phyloP scores from a whole-genome alignment of 1,284 basidiomycete species.

The Irpex sp. region DNA sequence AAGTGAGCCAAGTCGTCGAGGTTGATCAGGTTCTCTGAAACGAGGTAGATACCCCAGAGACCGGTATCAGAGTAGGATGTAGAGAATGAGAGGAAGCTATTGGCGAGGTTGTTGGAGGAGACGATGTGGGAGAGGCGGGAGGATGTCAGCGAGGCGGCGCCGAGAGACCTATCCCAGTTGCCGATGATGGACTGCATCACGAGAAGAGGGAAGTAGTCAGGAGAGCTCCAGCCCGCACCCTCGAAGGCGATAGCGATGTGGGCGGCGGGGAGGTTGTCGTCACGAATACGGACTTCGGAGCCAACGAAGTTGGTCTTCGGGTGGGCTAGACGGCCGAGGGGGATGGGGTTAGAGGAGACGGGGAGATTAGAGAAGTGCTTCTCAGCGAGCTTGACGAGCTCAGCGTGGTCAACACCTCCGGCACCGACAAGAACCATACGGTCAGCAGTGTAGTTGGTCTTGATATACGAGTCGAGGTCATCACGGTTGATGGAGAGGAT shows the following conservation, averaged over 20 bases:
- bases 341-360: conserved; percentile 84
- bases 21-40: conserved; percentile 91
- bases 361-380: conserved; percentile 92
- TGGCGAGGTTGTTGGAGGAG: conserved; percentile 94
- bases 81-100: conserved; percentile 99
- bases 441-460: conserved; percentile 98
- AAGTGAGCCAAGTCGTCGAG: conserved; percentile 95
- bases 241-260: conserved; percentile 98
- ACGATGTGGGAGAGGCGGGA: conserved; percentile 92
- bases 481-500: conserved; percentile 94
- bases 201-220: conserved; percentile 99
- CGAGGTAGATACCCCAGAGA: conserved; percentile 98
- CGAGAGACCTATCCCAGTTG: conserved; percentile 99
- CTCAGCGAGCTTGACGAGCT: conserved; percentile 93
- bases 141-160: conserved; percentile 86
- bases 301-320: conserved; percentile 85
- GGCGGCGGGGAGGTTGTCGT: conserved; percentile 86
- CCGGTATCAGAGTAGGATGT: conserved; percentile 99
- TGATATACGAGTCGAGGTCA: conserved; percentile 91
- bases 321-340: conserved; percentile 78
- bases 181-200: conserved; percentile 98
- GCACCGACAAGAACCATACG: conserved; percentile 98
- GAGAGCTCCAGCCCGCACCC: conserved; percentile 96
- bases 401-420: conserved; percentile 90
- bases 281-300: conserved; percentile 93